These are phyloP conservation scores for Sinapis alba DNA, from an alignment of 441 rosid species.

Conservation along the genomic window DNA sequence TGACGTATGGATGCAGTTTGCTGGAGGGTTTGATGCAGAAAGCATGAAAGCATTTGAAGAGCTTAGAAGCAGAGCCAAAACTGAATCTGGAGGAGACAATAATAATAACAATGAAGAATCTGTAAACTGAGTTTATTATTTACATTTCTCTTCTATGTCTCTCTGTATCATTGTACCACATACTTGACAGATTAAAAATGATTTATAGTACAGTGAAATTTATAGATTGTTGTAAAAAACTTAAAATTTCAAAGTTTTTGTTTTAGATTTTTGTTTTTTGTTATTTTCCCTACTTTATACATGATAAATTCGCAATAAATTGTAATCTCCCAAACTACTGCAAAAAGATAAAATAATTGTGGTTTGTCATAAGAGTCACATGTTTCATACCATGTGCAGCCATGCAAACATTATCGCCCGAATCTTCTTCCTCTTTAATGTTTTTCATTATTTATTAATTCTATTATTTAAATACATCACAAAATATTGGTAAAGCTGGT, in stretches of 20 bases:
- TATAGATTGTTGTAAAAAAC: conserved; percentile 20
- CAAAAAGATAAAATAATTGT: conserved; percentile 35
- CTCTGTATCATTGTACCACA: conserved; percentile 18
- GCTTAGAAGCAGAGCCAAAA: conserved; percentile 68
- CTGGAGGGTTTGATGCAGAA: conserved; percentile 96
- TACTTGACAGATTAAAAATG: conserved; percentile 20
- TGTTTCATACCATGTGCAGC: conserved; percentile 41
- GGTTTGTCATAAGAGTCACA: conserved; percentile 39
- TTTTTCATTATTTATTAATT: background rate
- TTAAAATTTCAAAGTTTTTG: background rate
- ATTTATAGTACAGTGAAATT: conserved; percentile 32
- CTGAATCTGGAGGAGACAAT: conserved; percentile 48
- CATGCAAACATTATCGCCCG: conserved; percentile 38
- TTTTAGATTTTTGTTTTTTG: background rate
- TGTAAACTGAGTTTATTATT: conserved; percentile 29
- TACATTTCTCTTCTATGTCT: conserved; percentile 10
- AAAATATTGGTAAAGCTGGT: background rate
- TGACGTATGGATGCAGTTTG: conserved; percentile 60
- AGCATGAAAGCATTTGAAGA: conserved; percentile 99
- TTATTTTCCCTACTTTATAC: background rate
- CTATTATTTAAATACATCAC: conserved; percentile 2
- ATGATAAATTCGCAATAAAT: conserved; percentile 34
- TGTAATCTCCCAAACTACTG: conserved; percentile 38
- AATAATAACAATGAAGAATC: conserved; percentile 48
- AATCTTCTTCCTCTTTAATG: conserved; percentile 40